Base-by-base conservation (phyloP, 163 green algal genomes). In the Volvox carteri region DNA sequence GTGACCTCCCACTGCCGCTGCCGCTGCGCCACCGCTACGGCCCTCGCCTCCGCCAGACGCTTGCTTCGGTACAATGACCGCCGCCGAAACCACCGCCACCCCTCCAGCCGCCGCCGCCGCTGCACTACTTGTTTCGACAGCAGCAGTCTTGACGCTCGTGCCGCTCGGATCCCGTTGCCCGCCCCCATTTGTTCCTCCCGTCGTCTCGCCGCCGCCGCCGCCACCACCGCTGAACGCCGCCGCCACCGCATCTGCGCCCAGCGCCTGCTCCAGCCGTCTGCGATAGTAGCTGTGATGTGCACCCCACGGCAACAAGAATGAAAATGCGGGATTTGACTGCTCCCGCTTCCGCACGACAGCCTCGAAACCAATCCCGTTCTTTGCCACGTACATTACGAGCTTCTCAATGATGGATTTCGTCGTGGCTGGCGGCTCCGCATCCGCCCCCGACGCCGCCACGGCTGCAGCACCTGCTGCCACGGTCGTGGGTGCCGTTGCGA, bases 261-360 rank as follows among this genome's bases (percentile, higher is more conserved):
- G 8, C 7, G 65, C 86, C 52, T 79, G 60, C 37, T 79, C 75
- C 58, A 92, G 65, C 48, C 76, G 30, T 23, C 46, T 1, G 1
- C 75, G 75, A 90, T 96, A 98, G 84, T 94, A 96, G 2, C 62
- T 37, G 88, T 98, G 94, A 73, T 95, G 76, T n/a, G 72, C 54
- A 67, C 94, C 91, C 44, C 85, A 90, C 0, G 95, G 96, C 21
- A 94, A 75, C 52, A 98, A 89, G 81, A 98, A 98, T 4, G 65
- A 81, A 85, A 98, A 98, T 1, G 79, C 85, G 0, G 95, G 94
- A 86, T 97, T 95, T 37, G 58, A 86, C 2, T 65, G 58, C 84
- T 97, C 95, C 30, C 92, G 90, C 35, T 88, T 37, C 21, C 92
- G 76, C 62, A 98, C 91, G 25, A 93, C 93, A 1, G 90, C 91